Evolutionary conservation across 768 basidiomycete genomes (phyloP), one percentile per base, ranked within the genome.

Genomic region (Tricholoma hemisulphureum): DNA sequence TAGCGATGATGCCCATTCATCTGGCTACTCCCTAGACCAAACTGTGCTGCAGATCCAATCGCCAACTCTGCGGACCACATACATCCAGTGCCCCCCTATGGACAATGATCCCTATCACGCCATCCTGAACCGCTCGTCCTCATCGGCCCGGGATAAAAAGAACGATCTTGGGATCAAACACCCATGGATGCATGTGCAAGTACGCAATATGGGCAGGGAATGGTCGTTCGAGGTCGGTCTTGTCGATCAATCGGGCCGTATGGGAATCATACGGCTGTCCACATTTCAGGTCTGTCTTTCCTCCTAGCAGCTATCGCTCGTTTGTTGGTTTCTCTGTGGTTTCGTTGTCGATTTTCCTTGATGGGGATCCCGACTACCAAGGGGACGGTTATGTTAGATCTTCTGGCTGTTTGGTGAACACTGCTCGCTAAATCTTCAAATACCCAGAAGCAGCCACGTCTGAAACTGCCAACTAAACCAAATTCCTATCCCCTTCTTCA

Each of bases 21-120:
- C 65, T 62, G 65, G 77, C 65, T 66, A 76, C 50, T 52, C 67
- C 29, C 74, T 91, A 4, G 73, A 77, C 57, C 88, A 91, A 67
- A 86, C 84, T 1, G 88, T 91, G 1, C 78, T 93, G 13, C 90
- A 93, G 60, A 79, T 93, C 49, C 91, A 93, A 64, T 91, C 89
- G 4, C 90, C 91, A 23, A 87, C 86, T 11, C 64, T 91, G 31
- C 79, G 73, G 52, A 85, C 76, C 52, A 88, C 90, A 0, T 92
- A 79, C 65, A 81, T 93, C 32, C 84, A 82, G 7, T 85, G 80
- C 62, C 90, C 90, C 14, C 75, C 80, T 20, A 21, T 57, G 59
- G 43, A 57, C 43, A 53, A n/a, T n/a, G n/a, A 21, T 61, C 61
- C 48, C 39, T 61, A 39, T 34, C 46, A 9, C 24, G 20, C 31